Conservation (phyloP, 116 monocot species). For the Phalaenopsis hybrid region DNA sequence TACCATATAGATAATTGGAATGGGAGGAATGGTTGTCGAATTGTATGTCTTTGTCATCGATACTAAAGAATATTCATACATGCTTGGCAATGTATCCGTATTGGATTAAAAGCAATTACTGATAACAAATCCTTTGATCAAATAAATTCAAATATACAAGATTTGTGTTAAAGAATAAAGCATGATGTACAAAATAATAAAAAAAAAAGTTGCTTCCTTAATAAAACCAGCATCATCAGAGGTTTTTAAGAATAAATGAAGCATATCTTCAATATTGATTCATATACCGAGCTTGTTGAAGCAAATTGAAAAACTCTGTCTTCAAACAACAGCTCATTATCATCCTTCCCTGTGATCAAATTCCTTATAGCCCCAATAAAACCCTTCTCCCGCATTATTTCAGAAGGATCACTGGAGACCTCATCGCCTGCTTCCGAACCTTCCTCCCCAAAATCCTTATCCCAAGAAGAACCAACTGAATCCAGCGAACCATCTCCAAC, state of each 20-base stretch:
- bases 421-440: too few species aligned
- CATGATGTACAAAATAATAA: not conserved
- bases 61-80: too few species aligned
- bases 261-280: not conserved
- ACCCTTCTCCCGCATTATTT: slow-evolving; percentile 27
- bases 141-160: too few species aligned
- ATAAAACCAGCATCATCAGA: not conserved
- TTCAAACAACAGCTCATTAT: slow-evolving; percentile 82
- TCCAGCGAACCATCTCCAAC: slow-evolving; percentile 16
- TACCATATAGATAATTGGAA: too few species aligned
- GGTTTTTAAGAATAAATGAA: not conserved
- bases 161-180: too few species aligned
- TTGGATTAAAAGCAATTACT: too few species aligned
- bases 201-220: not conserved
- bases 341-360: slow-evolving; percentile 22
- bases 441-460: slow-evolving; percentile 10
- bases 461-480: slow-evolving; percentile 21
- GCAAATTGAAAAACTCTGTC: slow-evolving; percentile 84
- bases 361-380: slow-evolving; percentile 34
- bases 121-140: too few species aligned
- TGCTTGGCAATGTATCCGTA: too few species aligned
- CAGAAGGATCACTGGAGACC: slow-evolving; percentile 25
- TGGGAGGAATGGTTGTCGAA: too few species aligned
- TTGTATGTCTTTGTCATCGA: too few species aligned
- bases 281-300: slow-evolving; percentile 69